Evolutionary conservation across 2,329 filamentous ascomycete species (phyloP), one percentile per base, ranked within the genome.

Genomic region (Iodosphaeria phyllophila): DNA sequence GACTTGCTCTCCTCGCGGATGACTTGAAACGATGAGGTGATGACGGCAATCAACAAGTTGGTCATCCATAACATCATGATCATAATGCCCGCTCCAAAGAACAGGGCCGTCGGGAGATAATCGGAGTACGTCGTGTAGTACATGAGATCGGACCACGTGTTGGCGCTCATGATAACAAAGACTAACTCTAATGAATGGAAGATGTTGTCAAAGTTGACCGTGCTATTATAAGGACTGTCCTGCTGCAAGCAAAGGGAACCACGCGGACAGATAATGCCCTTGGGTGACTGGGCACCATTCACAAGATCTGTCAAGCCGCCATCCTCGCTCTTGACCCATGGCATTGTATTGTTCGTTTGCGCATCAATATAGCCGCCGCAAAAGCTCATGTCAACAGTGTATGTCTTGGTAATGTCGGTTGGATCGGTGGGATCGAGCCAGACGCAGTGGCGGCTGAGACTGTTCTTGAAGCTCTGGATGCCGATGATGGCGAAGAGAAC

Each of bases 101-200:
- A 98, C 3, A 95, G 55, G 2, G 84, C 80, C 4, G 83, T 72
- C 10, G 79, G 66, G 5, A 92, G 64, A 40, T 92, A 95, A 46
- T 98, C 89, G 14, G 80, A 91, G 41, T 92, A 72, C 26, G 78
- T 83, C 4, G 86, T 83, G 38, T 82, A 78, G 48, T 98, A 98
- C 59, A 98, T 82, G 26, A 95, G 55, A 47, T 95, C 82, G 2
- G 82, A 77, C 49, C 91, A 98, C 0, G 89, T 98, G 46, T 98
- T 98, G 24, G 83, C 86, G 40, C 82, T 92, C 80, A 98, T 98
- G 43, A 98, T 75, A 25, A 98, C 82, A 43, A 98, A 98, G 3
- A 98, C 84, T 29, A 95, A 58, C 51, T 98, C 83, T 26, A 95
- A 54, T 0, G 84, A 93, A 34, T 95, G 74, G 16, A 80, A 52